Evolutionary conservation across 2,329 filamentous ascomycete genomes (phyloP), one percentile per base, ranked within the genome.

Genomic region (Ramularia endophylla): DNA sequence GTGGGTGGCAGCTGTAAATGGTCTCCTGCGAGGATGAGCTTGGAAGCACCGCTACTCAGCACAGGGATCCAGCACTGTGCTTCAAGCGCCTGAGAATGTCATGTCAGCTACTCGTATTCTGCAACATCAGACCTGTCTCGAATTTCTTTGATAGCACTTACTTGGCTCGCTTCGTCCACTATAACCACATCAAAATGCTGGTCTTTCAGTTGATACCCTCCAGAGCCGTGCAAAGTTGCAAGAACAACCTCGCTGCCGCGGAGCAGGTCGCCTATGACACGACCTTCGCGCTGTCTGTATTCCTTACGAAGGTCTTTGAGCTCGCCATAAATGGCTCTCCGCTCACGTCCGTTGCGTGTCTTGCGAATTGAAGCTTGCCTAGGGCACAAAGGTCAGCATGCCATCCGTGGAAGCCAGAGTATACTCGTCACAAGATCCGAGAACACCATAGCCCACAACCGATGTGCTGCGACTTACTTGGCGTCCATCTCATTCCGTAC

Each of bases 61-160:
- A 98, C 67, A 8, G 92, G 82, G 38, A 97, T 89, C 92, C 92
- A 98, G 67, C 89, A 95, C 64, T 97, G 90, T 1, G 92, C 89
- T 65, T 98, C 92, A 8, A 97, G 72, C 2, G 92, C 92, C 22
- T 25, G 11, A 11, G 22, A 11, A 6, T 6, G 22, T 6, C 11
- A n/a, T 25, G 22, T 25, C 22, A 25, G 22, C 22, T 25, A 6
- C 6, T 25, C 22, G 6, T 11, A 25, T 6, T 11, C 22, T 11
- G n/a, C n/a, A n/a, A n/a, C n/a, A n/a, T n/a, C n/a, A n/a, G n/a
- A n/a, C n/a, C n/a, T n/a, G n/a, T n/a, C n/a, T n/a, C n/a, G n/a
- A n/a, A n/a, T n/a, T n/a, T n/a, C n/a, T n/a, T n/a, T n/a, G n/a
- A n/a, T n/a, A 11, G 22, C 6, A 25, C 22, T 25, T 25, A 25